Percentiles rank a stretch among this genome's conserved stretches.
Conservation (phyloP, 208 protist genomes). For the Acanthamoeba sp. region DNA sequence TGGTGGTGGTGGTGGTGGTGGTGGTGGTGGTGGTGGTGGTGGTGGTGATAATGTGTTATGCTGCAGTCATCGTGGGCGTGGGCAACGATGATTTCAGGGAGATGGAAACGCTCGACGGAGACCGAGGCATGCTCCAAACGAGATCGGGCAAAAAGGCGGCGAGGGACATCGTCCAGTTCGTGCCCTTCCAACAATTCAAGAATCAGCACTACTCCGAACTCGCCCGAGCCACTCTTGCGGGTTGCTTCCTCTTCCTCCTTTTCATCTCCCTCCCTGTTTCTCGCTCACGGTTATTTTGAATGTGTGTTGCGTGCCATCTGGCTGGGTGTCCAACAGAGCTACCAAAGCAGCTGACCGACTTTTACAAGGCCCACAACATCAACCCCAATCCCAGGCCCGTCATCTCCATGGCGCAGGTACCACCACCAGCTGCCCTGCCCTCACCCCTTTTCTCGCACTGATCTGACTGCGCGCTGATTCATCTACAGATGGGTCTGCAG, state of each 20-base stretch:
- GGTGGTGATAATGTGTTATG: no score
- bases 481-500: not conserved
- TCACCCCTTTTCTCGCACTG: not conserved
- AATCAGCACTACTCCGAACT: slow-evolving; percentile 80
- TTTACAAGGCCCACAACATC: slow-evolving; percentile 14
- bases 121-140: not conserved
- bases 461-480: no score
- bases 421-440: not conserved
- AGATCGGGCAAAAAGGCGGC: not conserved
- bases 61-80: slow-evolving; percentile 67
- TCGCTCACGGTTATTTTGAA: no score
- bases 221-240: not conserved
- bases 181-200: slow-evolving; percentile 87
- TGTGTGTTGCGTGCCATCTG: no score
- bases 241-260: not conserved
- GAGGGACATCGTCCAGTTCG: slow-evolving; percentile 91
- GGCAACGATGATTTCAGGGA: slow-evolving; percentile 54
- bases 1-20: no score
- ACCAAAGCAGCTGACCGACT: not conserved
- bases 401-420: not conserved
- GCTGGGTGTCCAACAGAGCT: not conserved
- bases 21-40: no score
- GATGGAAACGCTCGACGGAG: slow-evolving; percentile 73
- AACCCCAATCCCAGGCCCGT: not conserved
- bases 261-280: no score